Base-by-base conservation (phyloP, 257 asterid genomes). In the Solanum commersonii region DNA sequence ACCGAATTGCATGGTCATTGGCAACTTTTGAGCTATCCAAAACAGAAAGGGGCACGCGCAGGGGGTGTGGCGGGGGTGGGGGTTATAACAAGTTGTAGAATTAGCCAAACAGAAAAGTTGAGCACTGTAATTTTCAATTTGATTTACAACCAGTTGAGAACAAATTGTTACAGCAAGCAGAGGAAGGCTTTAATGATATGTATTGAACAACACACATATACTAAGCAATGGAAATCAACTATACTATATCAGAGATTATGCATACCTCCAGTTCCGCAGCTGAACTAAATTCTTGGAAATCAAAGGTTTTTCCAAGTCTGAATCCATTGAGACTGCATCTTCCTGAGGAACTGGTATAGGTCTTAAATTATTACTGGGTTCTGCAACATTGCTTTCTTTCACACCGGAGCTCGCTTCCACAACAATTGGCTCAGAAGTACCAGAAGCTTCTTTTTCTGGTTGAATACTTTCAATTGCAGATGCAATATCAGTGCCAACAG, bases 241-340 rank as follows among this genome's bases (percentile, higher is more conserved):
- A 29, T 16, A 16, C 27, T 27, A 71, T 22, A 44, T 73, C 33
- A 86, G 15, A 6, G 40, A 52, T 29, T 42, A 34, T 49, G 40
- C 29, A 82, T 90, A 95, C 98, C 98, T 94, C 96, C 68, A 96
- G 86, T 68, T 93, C 98, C 11, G 90, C 88, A 7, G 96, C 95
- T 40, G 96, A 94, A 89, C 87, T 88, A 88, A 91, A 91, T 73
- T 96, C 87, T 93, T 95, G 77, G 93, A 93, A 87, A 89, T 89
- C 59, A 96, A 87, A 87, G 95, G 94, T 89, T 89, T 93, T 67
- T 90, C 93, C 35, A 86, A 16, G 70, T 90, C 89, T 81, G 38
- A 46, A 79, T 79, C 89, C 72, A 89, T 79, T 81, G 90, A 86
- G 78, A 84, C 87, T 44, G 91, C 87, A 89, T 82, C 93, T 87